Conservation (phyloP, 2,329 filamentous ascomycete genomes). For the Cladophialophora bantiana region DNA sequence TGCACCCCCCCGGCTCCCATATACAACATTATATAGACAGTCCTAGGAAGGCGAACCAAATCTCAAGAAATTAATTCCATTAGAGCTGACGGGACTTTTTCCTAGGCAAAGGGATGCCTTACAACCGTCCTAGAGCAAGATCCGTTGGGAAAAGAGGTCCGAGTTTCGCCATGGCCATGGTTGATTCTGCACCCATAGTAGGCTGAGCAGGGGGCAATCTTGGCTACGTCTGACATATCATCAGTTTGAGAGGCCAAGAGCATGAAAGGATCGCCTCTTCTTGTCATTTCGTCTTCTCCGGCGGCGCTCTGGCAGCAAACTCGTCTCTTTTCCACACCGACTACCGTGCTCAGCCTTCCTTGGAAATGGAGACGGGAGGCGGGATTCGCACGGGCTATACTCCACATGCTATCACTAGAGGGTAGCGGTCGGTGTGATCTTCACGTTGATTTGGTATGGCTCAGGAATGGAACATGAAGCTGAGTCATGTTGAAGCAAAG, state of each 20-base stretch:
- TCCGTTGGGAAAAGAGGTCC: background rate
- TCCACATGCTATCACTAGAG: background rate
- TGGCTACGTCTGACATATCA: background rate
- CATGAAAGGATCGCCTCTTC: background rate
- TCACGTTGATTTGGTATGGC: background rate
- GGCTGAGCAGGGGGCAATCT: background rate
- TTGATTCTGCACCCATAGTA: background rate
- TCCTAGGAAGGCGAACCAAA: background rate
- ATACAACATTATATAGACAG: background rate
- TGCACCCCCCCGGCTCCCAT: background rate
- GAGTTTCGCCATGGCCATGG: background rate
- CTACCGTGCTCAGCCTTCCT: background rate
- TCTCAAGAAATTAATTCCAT: background rate
- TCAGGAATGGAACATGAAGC: background rate
- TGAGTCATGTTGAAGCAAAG: conserved; percentile 1
- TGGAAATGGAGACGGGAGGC: background rate
- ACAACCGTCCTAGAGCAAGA: background rate
- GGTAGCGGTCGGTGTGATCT: background rate
- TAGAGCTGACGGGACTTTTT: background rate
- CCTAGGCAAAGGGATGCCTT: background rate
- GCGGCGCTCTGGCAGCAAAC: background rate
- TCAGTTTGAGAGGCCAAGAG: background rate
- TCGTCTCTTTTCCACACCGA: background rate
- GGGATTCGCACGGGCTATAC: background rate
- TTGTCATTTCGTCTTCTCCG: background rate